Evolutionary conservation across 2,329 filamentous ascomycete genomes (phyloP).

Genomic region (Aaosphaeria arxii): DNA sequence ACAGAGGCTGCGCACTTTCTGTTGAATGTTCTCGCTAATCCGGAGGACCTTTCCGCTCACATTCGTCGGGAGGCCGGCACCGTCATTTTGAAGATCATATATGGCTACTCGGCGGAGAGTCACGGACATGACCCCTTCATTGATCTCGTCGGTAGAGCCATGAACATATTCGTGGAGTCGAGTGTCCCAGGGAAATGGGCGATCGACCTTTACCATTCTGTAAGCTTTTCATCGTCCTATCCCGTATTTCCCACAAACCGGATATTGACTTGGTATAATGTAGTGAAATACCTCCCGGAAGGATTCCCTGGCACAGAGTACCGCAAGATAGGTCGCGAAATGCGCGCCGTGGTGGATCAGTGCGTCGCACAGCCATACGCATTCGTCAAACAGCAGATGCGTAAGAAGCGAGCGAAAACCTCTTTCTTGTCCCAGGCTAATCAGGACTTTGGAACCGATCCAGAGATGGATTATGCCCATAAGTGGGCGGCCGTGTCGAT

Average conservation of each 20-base stretch:
- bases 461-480: slow-evolving; percentile 30
- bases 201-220: slow-evolving; percentile 48
- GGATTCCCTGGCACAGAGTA: slow-evolving; percentile 48
- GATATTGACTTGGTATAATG: slow-evolving; percentile 1
- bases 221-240: slow-evolving; percentile 11
- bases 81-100: slow-evolving; percentile 25
- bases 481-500: slow-evolving; percentile 45
- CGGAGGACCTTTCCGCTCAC: slow-evolving; percentile 17
- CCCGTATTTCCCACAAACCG: no score
- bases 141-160: slow-evolving; percentile 38
- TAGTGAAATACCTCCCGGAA: slow-evolving; percentile 40
- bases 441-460: slow-evolving; percentile 26
- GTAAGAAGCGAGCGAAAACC: slow-evolving; percentile 19
- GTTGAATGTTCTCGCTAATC: slow-evolving; percentile 15
- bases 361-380: slow-evolving; percentile 41
- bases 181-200: slow-evolving; percentile 43
- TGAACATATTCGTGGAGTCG: slow-evolving; percentile 41
- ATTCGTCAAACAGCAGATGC: slow-evolving; percentile 44
- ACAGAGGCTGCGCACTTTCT: slow-evolving; percentile 19
- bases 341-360: slow-evolving; percentile 28
- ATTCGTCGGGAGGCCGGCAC: slow-evolving; percentile 22
- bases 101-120: slow-evolving; percentile 45
- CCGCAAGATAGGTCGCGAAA: slow-evolving; percentile 40
- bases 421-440: slow-evolving; percentile 44
- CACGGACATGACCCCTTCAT: slow-evolving; percentile 44